Base-by-base conservation (phyloP, 2,329 filamentous ascomycete genomes). In the Sporothrix phasma region DNA sequence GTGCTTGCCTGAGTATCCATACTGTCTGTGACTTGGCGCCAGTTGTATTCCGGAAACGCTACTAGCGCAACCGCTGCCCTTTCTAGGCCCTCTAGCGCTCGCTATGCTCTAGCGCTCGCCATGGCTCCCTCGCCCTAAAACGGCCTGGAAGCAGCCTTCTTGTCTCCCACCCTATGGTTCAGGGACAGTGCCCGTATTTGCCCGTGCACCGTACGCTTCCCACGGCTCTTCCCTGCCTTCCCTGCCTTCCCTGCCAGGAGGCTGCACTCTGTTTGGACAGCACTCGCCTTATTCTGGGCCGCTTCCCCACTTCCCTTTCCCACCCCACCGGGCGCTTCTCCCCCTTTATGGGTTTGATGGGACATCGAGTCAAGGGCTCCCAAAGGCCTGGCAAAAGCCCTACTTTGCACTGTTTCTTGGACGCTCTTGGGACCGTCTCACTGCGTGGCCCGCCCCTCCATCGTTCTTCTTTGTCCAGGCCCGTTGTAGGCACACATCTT, bases 281-380 rank as follows among this genome's bases (percentile, higher is more conserved):
- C 29, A 24, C 45, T 22, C 46, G 39, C 49, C 26, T 43, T 22
- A 8, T 54, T 56, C 39, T 56, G 43, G 41, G 58, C 37, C 31
- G 22, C 24, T 31, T 62, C 34, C 45, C 34, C 43, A n/a, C 34
- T 46, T 45, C 49, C 24, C 26, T 24, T 54, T 62, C 31, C 37
- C 26, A 22, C 45, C 49, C 61, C 61, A 41, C 49, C 61, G n/a
- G 49, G 26, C 61, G 61, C 61, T 63, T 63, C 51, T 34, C 31
- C 34, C 31, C 51, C 51, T 62, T 49, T 29, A 24, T 24, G 46
- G 34, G 34, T 11, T 13, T 11, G 34, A 8, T 5, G 8, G 31
- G 46, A 26, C 22, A 49, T 51, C 31, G 29, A 39, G 58, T 46
- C 58, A 47, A 47, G 13, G 22, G 19, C 5, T 6, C 26, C 17